Conservation (phyloP, 306 rosid genomes). For the Castanea crenata region DNA sequence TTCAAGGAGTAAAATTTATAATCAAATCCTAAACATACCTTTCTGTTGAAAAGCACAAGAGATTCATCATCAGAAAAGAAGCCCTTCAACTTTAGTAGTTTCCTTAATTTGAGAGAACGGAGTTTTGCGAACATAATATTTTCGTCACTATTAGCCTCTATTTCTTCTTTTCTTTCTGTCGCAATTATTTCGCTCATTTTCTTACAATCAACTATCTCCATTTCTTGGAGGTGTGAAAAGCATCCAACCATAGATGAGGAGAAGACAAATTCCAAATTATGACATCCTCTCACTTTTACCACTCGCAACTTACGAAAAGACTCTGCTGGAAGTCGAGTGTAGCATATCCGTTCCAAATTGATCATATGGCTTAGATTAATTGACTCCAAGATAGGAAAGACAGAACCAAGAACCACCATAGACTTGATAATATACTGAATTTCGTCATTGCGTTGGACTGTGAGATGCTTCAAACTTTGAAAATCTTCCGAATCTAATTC, state of each 20-base stretch:
- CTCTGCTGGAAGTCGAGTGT: not conserved
- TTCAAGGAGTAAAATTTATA: too few relatives aligned
- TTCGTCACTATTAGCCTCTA: not conserved
- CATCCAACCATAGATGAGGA: not conserved
- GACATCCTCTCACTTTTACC: not conserved
- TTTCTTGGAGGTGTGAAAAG: not conserved
- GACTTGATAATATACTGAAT: not conserved
- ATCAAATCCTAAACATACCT: too few relatives aligned
- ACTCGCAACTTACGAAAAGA: not conserved
- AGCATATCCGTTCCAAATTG: not conserved
- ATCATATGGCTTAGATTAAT: not conserved
- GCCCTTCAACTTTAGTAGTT: not conserved
- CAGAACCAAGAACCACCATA: rapidly evolving
- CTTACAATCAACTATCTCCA: not conserved
- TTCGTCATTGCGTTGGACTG: rapidly evolving
- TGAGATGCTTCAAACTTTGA: not conserved
- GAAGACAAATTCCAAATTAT: not conserved
- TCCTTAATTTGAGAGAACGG: not conserved
- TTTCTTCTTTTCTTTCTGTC: not conserved
- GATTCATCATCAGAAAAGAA: too few relatives aligned
- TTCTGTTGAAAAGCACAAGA: too few relatives aligned
- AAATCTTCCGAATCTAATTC: not conserved
- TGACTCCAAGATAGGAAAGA: not conserved
- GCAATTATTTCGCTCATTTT: not conserved
- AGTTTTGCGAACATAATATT: not conserved